Evolutionary conservation across 495 filamentous ascomycete genomes (phyloP).

Genomic region (Aspergillus egyptiacus): DNA sequence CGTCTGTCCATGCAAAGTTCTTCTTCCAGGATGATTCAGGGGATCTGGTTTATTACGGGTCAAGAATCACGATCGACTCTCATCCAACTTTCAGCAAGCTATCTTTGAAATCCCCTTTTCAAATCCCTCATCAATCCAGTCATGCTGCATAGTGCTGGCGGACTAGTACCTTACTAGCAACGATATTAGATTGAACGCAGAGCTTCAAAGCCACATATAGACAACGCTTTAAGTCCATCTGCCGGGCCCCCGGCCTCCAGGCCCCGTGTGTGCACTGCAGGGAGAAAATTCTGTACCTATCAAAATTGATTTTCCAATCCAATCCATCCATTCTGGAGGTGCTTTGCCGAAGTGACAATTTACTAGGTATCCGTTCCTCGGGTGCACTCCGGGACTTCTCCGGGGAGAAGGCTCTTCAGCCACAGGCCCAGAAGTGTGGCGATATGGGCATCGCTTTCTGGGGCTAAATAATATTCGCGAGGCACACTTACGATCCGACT

Average conservation of each 20-base stretch:
- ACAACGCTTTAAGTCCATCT: no score
- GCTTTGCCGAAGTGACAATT: slow-evolving; percentile 1
- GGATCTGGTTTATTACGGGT: no score
- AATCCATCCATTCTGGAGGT: no score
- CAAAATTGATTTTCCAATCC: no score
- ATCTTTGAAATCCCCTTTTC: no score
- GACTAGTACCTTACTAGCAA: slow-evolving; percentile 10
- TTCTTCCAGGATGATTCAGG: no score
- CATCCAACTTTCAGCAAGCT: no score
- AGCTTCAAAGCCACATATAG: neutral
- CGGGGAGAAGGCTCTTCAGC: slow-evolving; percentile 5
- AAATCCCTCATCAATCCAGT: neutral
- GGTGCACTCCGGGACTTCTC: slow-evolving; percentile 2
- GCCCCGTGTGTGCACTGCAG: neutral
- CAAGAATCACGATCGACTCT: no score
- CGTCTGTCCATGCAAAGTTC: no score
- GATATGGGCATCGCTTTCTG: neutral
- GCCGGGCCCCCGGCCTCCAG: no score
- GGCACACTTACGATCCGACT: no score
- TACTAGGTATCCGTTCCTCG: neutral
- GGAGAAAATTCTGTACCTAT: neutral
- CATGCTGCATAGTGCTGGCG: slow-evolving; percentile 1
- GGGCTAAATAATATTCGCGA: slow-evolving; percentile 4
- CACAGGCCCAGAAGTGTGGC: neutral
- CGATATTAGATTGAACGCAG: neutral